Base-by-base conservation (phyloP, 805 yeast species). In the Metschnikowia picachoensis region DNA sequence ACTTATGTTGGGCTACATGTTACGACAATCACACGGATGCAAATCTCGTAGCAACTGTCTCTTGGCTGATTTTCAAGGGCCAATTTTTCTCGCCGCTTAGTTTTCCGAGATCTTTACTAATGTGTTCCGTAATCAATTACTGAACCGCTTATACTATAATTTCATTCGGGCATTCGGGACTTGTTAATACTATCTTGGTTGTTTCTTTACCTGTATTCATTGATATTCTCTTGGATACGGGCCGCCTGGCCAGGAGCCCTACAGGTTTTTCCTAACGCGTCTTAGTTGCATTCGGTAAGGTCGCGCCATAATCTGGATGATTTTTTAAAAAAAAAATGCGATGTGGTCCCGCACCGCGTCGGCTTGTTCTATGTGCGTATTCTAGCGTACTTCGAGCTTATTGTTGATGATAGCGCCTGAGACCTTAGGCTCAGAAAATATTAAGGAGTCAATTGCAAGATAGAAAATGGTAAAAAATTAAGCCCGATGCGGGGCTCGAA, bases 401-500 rank as follows among this genome's bases (percentile, higher is more conserved):
- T 6, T 30, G 32, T 8, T 30, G n/a, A 7, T 30, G n/a, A 12
- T 30, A 20, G 7, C 7, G 7, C 7, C 25, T 7, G 7, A 20
- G 25, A 20, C 7, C 25, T 5, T 20, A 20, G 7, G 25, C 25
- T 20, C 6, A 2, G 2, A 20, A 20, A 4, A 20, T 3, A n/a
- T n/a, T n/a, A n/a, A n/a, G n/a, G n/a, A n/a, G n/a, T n/a, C n/a
- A n/a, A n/a, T n/a, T n/a, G n/a, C n/a, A n/a, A n/a, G 25, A 20
- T 20, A 20, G 7, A 20, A 20, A 20, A 20, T 1, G 25, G 25
- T 7, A 20, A 42, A 47, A 48, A 49, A 43, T 20, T 30, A 37
- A 54, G 58, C 58, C 58, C 58, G 58, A 55, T 55, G 58, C 58
- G 58, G 58, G 58, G 58, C 55, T 54, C 58, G 58, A 54, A 54